Evolutionary conservation across 148 eudicot species (phyloP).

Genomic region (Persicaria tinctoria): DNA sequence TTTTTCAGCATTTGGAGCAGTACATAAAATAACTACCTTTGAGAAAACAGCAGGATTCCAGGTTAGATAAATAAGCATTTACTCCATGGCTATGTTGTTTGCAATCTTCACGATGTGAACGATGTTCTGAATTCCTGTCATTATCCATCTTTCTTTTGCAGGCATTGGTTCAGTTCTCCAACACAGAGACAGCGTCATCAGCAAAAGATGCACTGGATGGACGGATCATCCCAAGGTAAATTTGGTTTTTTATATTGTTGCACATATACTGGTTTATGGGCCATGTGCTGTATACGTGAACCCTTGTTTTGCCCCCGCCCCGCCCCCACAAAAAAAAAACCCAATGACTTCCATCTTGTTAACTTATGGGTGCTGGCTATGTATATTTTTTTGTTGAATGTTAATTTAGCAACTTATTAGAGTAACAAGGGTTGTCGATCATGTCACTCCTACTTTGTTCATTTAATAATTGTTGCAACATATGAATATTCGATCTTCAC

Average conservation of each 20-base stretch:
- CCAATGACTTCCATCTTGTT: not conserved
- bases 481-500: not conserved
- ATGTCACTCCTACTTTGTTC: not conserved
- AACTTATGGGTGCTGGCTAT: too few species aligned
- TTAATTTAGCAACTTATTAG: not conserved
- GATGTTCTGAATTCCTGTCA: not conserved
- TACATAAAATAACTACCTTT: slow-evolving; percentile 82
- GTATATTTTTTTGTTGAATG: not conserved
- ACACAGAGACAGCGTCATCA: slow-evolving; percentile 60
- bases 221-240: slow-evolving; percentile 71
- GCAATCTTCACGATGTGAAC: not conserved
- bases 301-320: not conserved
- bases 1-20: slow-evolving; percentile 83
- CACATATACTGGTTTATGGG: not conserved
- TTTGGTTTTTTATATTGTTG: not conserved
- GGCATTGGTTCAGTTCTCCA: slow-evolving; percentile 71
- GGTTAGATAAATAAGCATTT: slow-evolving; percentile 27
- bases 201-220: slow-evolving; percentile 75
- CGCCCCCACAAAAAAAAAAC: too few species aligned
- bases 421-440: not conserved
- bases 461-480: not conserved
- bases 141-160: slow-evolving; percentile 21
- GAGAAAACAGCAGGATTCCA: slow-evolving; percentile 92
- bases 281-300: slow-evolving; percentile 7
- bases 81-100: not conserved